Evolutionary conservation across 768 basidiomycete genomes (phyloP).

Genomic region (Leccinum ochraceum): DNA sequence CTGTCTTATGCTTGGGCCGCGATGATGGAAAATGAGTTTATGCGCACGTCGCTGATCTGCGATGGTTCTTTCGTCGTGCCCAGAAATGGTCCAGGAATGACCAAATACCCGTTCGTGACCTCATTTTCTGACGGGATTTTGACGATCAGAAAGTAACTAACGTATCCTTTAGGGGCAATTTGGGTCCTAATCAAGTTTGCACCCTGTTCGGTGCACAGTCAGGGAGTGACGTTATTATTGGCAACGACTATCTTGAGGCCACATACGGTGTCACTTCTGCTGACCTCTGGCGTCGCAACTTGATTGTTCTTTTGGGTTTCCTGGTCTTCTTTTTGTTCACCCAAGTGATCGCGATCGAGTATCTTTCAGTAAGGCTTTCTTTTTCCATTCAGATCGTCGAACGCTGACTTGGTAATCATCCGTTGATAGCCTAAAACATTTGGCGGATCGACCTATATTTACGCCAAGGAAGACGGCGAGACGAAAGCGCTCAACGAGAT

Average conservation of each 20-base stretch:
- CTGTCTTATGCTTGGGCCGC: conserved; percentile 76
- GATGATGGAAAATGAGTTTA: conserved; percentile 86
- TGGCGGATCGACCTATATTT: conserved; percentile 51
- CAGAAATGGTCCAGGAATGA: conserved; percentile 55
- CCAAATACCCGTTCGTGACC: conserved; percentile 61
- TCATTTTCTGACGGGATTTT: not conserved
- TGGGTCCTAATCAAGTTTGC: conserved; percentile 76
- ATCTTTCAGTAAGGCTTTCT: conserved; percentile 49
- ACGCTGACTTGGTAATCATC: not conserved
- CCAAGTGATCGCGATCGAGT: conserved; percentile 69
- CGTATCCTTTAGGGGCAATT: conserved; percentile 39
- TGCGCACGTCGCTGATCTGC: conserved; percentile 61
- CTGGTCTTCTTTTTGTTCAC: conserved; percentile 67
- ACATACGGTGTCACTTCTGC: conserved; percentile 48
- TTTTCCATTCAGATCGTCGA: not conserved
- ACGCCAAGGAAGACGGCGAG: conserved; percentile 58
- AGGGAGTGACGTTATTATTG: conserved; percentile 57
- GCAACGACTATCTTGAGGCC: conserved; percentile 60
- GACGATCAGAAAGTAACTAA: conserved; percentile 1
- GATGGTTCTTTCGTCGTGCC: conserved; percentile 68
- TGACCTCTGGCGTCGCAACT: conserved; percentile 68
- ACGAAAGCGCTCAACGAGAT: conserved; percentile 53
- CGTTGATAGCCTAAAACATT: conserved; percentile 31
- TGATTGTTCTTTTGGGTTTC: conserved; percentile 71
- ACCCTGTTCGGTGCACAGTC: conserved; percentile 66